Evolutionary conservation across 2,329 filamentous ascomycete genomes (phyloP).

Genomic region (Xylaria sp.): DNA sequence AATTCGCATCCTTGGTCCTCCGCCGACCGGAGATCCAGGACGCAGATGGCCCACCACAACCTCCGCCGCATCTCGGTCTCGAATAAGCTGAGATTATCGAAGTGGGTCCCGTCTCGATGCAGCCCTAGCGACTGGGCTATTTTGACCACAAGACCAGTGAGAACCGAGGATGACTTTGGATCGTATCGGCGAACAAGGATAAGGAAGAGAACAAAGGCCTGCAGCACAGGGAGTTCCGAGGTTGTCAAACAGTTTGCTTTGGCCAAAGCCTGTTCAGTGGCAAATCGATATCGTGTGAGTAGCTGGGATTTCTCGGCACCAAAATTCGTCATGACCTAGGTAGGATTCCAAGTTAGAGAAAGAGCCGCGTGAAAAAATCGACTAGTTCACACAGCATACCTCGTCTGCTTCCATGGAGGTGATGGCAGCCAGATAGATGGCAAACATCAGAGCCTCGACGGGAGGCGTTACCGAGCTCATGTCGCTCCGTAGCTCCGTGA

Average conservation of each 20-base stretch:
- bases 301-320: slow-evolving; percentile 42
- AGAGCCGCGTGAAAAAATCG: neutral
- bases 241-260: slow-evolving; percentile 57
- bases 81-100: slow-evolving; percentile 50
- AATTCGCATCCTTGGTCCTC: slow-evolving; percentile 54
- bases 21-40: slow-evolving; percentile 55
- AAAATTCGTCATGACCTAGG: slow-evolving; percentile 47
- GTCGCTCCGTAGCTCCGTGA: slow-evolving; percentile 56
- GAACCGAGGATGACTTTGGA: slow-evolving; percentile 54
- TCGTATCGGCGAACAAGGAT: slow-evolving; percentile 47
- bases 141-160: slow-evolving; percentile 56
- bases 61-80: slow-evolving; percentile 59
- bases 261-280: slow-evolving; percentile 54
- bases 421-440: slow-evolving; percentile 55
- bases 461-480: slow-evolving; percentile 51
- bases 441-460: slow-evolving; percentile 59
- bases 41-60: slow-evolving; percentile 56
- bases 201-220: slow-evolving; percentile 57
- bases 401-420: slow-evolving; percentile 56
- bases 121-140: slow-evolving; percentile 51
- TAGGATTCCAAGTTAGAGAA: slow-evolving; percentile 27
- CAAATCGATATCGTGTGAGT: slow-evolving; percentile 46
- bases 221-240: slow-evolving; percentile 54
- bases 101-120: slow-evolving; percentile 52
- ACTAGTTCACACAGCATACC: slow-evolving; percentile 34